Evolutionary conservation across 163 green algal species (phyloP), one percentile per base, ranked within the genome.

Genomic region (Scenedesmus sp.): DNA sequence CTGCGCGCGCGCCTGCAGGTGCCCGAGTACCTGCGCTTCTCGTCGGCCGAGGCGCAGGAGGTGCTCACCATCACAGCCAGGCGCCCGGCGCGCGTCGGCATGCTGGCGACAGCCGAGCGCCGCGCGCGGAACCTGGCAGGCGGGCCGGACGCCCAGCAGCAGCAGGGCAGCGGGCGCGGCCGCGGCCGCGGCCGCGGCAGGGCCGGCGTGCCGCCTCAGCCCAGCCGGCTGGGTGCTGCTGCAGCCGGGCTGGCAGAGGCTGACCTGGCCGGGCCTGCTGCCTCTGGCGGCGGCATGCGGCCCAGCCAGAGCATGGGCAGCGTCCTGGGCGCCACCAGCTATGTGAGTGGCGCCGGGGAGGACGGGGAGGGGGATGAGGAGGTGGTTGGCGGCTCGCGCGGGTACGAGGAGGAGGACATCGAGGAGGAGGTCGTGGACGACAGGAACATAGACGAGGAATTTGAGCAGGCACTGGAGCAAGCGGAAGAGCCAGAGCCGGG

Each of bases 1-100:
- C 20, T 70, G 33, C 80, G 9, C 73, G 26, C 44, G 6, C 30
- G 44, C 16, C 15, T 70, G 3, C 87, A 94, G 92, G 73, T 93
- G 56, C 92, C 92, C 6, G 89, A 94, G 13, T 93, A 92, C 70
- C 85, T 94, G 80, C 76, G 80, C 85, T 94, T 92, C 81, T 61
- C 89, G 6, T 56, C 72, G 9, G 42, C 59, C 20, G 80, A 93
- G 87, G 40, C 86, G 44, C 73, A 93, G 85, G 89, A 94, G 85
- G 92, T 92, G 33, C 73, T 79, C 26, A 73, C 85, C 22, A 85
- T 94, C 85, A 93, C 89, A 35, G 89, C 90, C 53, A 87, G 91
- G 70, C 87, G 88, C 51, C 92, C 92, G 30, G 92, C 92, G 5
- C 35, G 85, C 0, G 80, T 90, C 6, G 92, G 92, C 70, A 79